Base-by-base conservation (phyloP, 2,329 filamentous ascomycete genomes). In the Neodidymelliopsis sp. region DNA sequence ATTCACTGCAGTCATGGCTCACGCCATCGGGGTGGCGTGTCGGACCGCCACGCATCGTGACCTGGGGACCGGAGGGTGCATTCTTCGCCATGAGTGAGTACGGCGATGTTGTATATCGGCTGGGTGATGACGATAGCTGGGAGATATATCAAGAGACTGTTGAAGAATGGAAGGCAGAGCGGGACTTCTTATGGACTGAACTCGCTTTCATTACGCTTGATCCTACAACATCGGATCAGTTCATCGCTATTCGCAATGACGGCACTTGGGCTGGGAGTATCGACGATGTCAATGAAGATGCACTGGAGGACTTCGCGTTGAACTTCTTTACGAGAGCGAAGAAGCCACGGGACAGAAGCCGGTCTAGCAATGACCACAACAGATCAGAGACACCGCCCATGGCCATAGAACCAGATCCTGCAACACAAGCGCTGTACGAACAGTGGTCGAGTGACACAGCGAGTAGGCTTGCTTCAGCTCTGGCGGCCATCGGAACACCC, bases 1-100 rank as follows among this genome's bases (percentile, higher is more conserved):
- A 66, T 16, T 56, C 55, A 4, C 11, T 73, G 4, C 70, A 73
- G 37, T 60, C 59, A 4, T 73, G 70, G 70, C 63, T 73, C 13
- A 71, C 67, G n/a, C 70, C 70, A 8, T 56, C 65, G 0, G 70
- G 70, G 18, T 73, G 70, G 70, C 64, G 62, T n/a, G 62, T 61
- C 4, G 70, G 70, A 0, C 65, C 70, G 1, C 70, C 70, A 2
- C 49, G 67, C 4, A 62, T 69, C 12, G 62, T 70, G 3, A 65
- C 62, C 1, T 70, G 69, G 66, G 68, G 69, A 0, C 54, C 53
- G 7, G 53, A 63, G 9, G 63, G 62, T n/a, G 65, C 69, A 4
- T 72, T 65, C 46, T 72, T 73, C 35, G 66, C 67, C 6, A 65
- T 72, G 59, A 72, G 67, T 33, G 69, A 73, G 46, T 72, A 72